These are phyloP conservation scores for Pichia scutulata DNA, from an alignment of 805 yeast species.

Conservation along the genomic window DNA sequence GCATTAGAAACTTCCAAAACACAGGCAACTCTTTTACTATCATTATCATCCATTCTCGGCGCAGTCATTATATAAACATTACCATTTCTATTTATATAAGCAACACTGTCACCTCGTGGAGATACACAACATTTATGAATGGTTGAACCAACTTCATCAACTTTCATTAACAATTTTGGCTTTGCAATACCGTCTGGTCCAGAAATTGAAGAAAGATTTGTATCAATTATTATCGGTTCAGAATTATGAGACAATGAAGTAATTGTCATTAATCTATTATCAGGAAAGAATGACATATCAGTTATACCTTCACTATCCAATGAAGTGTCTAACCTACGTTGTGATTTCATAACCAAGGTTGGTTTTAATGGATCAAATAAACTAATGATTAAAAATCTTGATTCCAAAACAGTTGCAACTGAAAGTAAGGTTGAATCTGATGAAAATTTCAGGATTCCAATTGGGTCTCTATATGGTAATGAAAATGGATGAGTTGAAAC, in stretches of 20 bases:
- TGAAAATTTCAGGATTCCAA: conserved; percentile 67
- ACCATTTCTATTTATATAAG: conserved; percentile 74
- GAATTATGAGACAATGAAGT: conserved; percentile 57
- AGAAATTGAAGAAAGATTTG: conserved; percentile 42
- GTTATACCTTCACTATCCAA: conserved; percentile 88
- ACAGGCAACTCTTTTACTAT: conserved; percentile 51
- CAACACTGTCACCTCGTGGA: conserved; percentile 82
- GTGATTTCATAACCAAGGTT: conserved; percentile 59
- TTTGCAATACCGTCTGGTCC: conserved; percentile 41
- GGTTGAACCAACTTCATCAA: conserved; percentile 74
- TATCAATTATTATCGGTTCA: conserved; percentile 60
- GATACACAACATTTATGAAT: conserved; percentile 70
- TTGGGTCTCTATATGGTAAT: conserved; percentile 80
- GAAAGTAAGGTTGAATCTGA: conserved; percentile 61
- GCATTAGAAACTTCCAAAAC: conserved; percentile 79
- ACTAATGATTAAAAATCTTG: conserved; percentile 69
- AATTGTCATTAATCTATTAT: conserved; percentile 43
- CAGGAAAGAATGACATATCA: conserved; percentile 64
- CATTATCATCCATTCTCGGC: conserved; percentile 47
- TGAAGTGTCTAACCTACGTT: conserved; percentile 53
- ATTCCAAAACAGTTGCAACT: conserved; percentile 71
- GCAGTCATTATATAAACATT: conserved; percentile 60
- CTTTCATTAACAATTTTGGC: conserved; percentile 51
- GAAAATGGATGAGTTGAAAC: conserved; percentile 39
- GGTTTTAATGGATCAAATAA: conserved; percentile 58